These are phyloP conservation scores for Gymnopus androsaceus DNA, from an alignment of 1,284 basidiomycete species.

Conservation along the genomic window DNA sequence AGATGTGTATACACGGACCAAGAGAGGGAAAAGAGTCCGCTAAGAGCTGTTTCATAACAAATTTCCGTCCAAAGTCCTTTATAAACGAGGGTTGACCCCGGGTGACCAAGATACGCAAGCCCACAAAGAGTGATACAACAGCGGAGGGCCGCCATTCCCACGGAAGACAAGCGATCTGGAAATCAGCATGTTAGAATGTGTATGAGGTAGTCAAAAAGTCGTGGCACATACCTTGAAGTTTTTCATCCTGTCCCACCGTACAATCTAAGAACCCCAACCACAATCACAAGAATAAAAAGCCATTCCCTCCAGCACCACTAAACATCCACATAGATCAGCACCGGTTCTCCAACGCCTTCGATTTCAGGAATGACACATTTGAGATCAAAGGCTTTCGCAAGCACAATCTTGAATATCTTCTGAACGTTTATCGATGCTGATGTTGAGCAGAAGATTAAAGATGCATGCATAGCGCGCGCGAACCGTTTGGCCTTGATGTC, in stretches of 20 bases:
- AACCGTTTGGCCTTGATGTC: slow-evolving; percentile 83
- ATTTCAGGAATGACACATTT: slow-evolving; percentile 98
- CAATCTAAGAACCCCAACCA: background rate
- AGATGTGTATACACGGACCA: slow-evolving; percentile 10
- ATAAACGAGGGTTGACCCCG: background rate
- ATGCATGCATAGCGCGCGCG: slow-evolving; percentile 97
- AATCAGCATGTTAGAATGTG: background rate
- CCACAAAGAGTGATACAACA: slow-evolving; percentile 33
- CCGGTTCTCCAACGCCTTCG: slow-evolving; percentile 90
- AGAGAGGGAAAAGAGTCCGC: slow-evolving; percentile 3
- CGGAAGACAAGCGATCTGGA: slow-evolving; percentile 24
- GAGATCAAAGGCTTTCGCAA: slow-evolving; percentile 86
- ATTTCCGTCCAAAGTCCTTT: background rate
- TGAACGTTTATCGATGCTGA: slow-evolving; percentile 98
- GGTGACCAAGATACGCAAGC: slow-evolving; percentile 12
- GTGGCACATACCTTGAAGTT: slow-evolving; percentile 27
- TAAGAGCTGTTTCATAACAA: background rate
- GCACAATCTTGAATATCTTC: slow-evolving; percentile 98
- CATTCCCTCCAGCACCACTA: slow-evolving; percentile 31
- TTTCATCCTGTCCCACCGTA: slow-evolving; percentile 27
- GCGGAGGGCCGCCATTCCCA: slow-evolving; percentile 27
- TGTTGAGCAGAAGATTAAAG: slow-evolving; percentile 97
- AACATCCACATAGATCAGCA: slow-evolving; percentile 91
- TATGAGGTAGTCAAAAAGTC: background rate
- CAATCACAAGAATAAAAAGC: slow-evolving; percentile 4